Evolutionary conservation across 495 filamentous ascomycete species (phyloP).

Genomic region (Podospora appendiculata): DNA sequence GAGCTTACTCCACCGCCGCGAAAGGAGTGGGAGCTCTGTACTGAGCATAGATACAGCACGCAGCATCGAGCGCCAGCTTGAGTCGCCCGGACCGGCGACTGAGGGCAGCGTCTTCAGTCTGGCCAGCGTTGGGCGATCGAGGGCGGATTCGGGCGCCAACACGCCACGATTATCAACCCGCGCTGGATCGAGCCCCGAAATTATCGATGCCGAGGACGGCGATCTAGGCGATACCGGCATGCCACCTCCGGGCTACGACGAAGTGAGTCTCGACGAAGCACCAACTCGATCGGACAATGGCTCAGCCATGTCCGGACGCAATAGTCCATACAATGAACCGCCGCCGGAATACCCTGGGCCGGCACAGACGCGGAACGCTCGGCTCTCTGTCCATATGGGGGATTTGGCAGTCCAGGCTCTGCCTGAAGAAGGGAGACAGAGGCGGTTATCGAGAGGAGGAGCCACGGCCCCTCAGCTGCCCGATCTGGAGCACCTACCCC

Average conservation of each 20-base stretch:
- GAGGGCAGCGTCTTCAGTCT: conserved; percentile 16
- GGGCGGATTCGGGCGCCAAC: conserved; percentile 17
- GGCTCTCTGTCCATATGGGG: conserved; percentile 26
- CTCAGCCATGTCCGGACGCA: conserved; percentile 24
- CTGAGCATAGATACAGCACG: conserved; percentile 38
- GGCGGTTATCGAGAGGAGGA: conserved; percentile 19
- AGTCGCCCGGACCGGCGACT: conserved; percentile 12
- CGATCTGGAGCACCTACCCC: conserved; percentile 35
- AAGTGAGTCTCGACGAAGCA: conserved; percentile 41
- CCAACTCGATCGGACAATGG: conserved; percentile 22
- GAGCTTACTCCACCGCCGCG: conserved; percentile 30
- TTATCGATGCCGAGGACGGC: conserved; percentile 36
- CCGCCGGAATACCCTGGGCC: conserved; percentile 44
- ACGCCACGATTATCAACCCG: conserved; percentile 18
- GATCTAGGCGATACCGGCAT: conserved; percentile 42
- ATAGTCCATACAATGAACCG: conserved; percentile 31
- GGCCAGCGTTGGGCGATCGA: conserved; percentile 13
- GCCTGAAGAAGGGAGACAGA: conserved; percentile 8
- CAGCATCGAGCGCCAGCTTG: conserved; percentile 10
- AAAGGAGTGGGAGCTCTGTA: conserved; percentile 34
- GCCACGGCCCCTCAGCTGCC: conserved; percentile 34
- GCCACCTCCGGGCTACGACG: conserved; percentile 48
- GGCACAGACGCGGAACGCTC: conserved; percentile 15
- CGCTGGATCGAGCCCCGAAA: conserved; percentile 30
- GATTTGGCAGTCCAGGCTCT: conserved; percentile 12